Base-by-base conservation (phyloP, 2,329 filamentous ascomycete genomes). In the Grosmannia serpens region DNA sequence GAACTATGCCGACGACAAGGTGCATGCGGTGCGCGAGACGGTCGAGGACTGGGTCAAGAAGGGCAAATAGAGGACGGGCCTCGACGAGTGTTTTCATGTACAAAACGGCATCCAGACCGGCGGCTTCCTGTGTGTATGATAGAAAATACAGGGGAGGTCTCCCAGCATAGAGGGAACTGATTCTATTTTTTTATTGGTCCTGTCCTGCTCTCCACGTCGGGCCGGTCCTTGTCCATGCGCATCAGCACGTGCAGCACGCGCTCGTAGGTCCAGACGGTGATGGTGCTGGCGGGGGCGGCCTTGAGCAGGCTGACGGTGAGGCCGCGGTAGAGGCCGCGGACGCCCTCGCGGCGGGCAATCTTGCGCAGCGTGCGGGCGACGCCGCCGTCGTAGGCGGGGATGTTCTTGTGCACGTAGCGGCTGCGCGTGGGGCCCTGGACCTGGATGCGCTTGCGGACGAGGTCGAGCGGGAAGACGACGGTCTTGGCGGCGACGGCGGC, bases 191-290 rank as follows among this genome's bases (percentile, higher is more conserved):
- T n/a, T n/a, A n/a, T n/a, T n/a, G n/a, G 47, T 24, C 46, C 8
- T 22, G 9, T 51, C 15, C 49, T 20, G 9, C 17, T 26, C 26
- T 10, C 17, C 33, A 41, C 15, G 4, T 7, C 53, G 13, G 17
- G 10, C 3, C 11, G 26, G 4, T 33, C 26, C 41, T 15, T n/a
- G 17, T 74, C 71, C 50, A 73, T 61, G 22, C 65, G 66, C 35
- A 78, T 74, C 61, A 92, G 74, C 26, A 83, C 64, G 55, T 76
- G 80, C 73, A 96, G 74, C 22, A 81, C 81, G 67, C 86, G 77
- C 74, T 96, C 91, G 71, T 96, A 96, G 2, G 89, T 95, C 90
- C 91, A 96, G 78, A 96, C 89, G 0, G 91, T 96, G 35, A 96
- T 83, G 8, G 91, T 90, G 70, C 89, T 94, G 31, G 89, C 85